Evolutionary conservation across 2,329 filamentous ascomycete species (phyloP), one percentile per base, ranked within the genome.

Genomic region (Alternaria novae-zelandiae): DNA sequence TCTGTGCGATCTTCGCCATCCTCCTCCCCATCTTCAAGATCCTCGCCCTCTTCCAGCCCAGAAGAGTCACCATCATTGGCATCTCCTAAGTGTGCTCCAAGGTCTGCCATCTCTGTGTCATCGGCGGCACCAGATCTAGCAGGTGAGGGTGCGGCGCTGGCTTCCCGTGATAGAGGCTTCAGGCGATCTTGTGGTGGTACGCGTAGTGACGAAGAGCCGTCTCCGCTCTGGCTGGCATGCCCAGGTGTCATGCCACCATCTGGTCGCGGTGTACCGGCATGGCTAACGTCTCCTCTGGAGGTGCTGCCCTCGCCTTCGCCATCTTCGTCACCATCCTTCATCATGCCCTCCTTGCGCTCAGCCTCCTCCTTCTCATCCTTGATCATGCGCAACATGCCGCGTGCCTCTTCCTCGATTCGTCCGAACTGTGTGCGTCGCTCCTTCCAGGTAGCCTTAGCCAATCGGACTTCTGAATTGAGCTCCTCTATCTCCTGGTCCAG

Each of bases 311-410:
- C 81, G 13, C 73, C 79, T 57, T 83, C 76, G 4, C 76, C 79
- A 20, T 79, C 80, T 15, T 79, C 79, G 13, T 81, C 81, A 2
- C 75, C 78, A 32, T 79, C 80, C 51, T 81, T 81, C 65, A 82
- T 82, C 79, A 82, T 82, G 25, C 93, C 93, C 79, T 96, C 93
- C 58, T 93, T 87, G 45, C 93, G 86, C 81, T 97, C 94, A 0
- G 96, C 92, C 81, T 97, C 94, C 78, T 97, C 94, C 82, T 97
- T 97, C 84, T 97, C 95, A 74, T 97, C 94, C 64, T 94, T 89
- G 74, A 98, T 97, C 78, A 96, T 86, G 53, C 92, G 86, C 61
- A 94, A 85, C 78, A 98, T 86, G 67, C 92, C 86, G 87, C 92
- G 91, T n/a, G 93, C 93, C 82, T 97, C 95, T 63, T 94, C 92